Evolutionary conservation across 192 early-diverging fungal species (phyloP).

Genomic region (Phycomyces blakesleeanus): DNA sequence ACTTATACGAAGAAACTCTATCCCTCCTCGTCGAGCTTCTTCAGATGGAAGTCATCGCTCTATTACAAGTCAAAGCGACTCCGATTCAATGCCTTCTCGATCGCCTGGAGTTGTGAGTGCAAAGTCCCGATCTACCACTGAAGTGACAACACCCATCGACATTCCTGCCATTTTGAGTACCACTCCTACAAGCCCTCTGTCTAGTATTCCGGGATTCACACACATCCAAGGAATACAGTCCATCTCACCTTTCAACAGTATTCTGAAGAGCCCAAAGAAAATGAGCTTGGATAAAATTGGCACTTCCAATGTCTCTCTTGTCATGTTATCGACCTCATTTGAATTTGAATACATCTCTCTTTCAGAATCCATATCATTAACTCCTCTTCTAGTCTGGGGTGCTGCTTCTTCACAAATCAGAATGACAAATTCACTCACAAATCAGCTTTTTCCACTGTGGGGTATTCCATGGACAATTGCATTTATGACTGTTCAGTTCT

Average conservation of each 20-base stretch:
- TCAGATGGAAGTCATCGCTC: neutral
- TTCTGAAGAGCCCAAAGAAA: neutral
- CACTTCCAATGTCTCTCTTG: neutral
- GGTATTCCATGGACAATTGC: slow-evolving; percentile 33
- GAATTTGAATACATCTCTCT: neutral
- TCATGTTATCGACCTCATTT: neutral
- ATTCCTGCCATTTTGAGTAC: neutral
- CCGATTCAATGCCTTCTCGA: neutral
- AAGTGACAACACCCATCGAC: neutral
- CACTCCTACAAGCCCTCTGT: neutral
- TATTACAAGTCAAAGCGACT: neutral
- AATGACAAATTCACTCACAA: neutral
- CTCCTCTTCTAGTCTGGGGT: slow-evolving; percentile 27
- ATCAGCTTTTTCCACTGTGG: slow-evolving; percentile 10
- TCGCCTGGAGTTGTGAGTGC: neutral
- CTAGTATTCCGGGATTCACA: neutral
- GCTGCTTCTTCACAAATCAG: slow-evolving; percentile 4
- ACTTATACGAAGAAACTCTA: neutral
- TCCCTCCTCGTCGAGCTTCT: neutral
- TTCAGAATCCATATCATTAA: slow-evolving; percentile 13
- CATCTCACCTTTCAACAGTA: neutral
- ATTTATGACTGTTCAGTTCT: slow-evolving; percentile 14
- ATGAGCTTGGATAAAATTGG: neutral
- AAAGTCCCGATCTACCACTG: neutral
- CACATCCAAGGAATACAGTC: neutral